Evolutionary conservation across 257 asterid species (phyloP), one percentile per base, ranked within the genome.

Genomic region (Salvia splendens): DNA sequence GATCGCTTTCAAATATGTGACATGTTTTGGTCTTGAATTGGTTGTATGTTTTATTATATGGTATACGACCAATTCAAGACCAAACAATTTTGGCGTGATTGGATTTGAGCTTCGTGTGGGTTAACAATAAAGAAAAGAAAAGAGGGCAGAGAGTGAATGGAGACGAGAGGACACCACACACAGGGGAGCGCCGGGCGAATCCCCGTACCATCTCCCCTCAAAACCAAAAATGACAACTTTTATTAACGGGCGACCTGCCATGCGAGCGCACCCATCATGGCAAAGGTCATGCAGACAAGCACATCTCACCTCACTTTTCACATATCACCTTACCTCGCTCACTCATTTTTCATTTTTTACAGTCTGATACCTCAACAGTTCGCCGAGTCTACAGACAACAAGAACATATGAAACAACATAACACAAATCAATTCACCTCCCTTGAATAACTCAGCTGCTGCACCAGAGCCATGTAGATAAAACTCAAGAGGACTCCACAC

Each of bases 261-360:
- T 61, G 88, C 65, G 88, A 83, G 88, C 88, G 85, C 88, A 83
- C 88, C 85, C 88, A 49, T 33, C 88, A 80, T 73, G 85, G 84
- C 88, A 80, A 80, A 76, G 88, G 85, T 69, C 86, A 45, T 38
- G 30, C 33, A 33, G 64, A 72, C 69, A 64, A 53, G 16, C 71
- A 73, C 40, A 51, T 5, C 66, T 52, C 12, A 47, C 66, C 30
- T 14, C 12, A 14, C 59, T 24, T 24, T 24, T 24, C 30, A 24
- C 30, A 24, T 24, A 24, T 24, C 30, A 24, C 30, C 30, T 24
- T 2, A 24, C 30, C 15, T 40, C n/a, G 15, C 7, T 28, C 42
- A 6, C 58, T 5, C 47, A 11, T 41, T 1, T 81, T 42, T 75
- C 15, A 46, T 65, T 61, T 24, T 71, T 49, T 58, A 69, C 78